phyloP scores from a whole-genome alignment of 371 early-diverging fungal genomes.

The Saksenaea vasiformis region DNA sequence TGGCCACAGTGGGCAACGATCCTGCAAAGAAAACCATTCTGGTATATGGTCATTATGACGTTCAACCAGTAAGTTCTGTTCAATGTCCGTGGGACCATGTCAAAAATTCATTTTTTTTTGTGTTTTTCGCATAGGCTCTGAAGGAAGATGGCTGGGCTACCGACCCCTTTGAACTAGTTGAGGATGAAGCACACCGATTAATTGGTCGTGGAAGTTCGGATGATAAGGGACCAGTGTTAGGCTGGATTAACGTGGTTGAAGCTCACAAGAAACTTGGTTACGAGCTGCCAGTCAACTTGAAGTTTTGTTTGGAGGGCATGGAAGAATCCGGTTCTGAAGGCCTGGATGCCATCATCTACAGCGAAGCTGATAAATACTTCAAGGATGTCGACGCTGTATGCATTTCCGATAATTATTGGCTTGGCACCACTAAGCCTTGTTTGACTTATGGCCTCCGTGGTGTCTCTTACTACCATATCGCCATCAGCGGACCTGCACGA shows the following conservation, averaged over 20 bases:
- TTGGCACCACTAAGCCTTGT: slow-evolving; percentile 94
- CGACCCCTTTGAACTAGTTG: slow-evolving; percentile 88
- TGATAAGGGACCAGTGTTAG: slow-evolving; percentile 95
- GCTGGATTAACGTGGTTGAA: slow-evolving; percentile 94
- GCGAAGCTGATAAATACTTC: slow-evolving; percentile 87
- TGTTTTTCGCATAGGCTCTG: slow-evolving; percentile 65
- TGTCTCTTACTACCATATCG: slow-evolving; percentile 85
- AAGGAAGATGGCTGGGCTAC: slow-evolving; percentile 95
- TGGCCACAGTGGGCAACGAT: slow-evolving; percentile 89
- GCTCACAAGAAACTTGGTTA: slow-evolving; percentile 88
- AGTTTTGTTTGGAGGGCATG: slow-evolving; percentile 97
- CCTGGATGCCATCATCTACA: slow-evolving; percentile 84
- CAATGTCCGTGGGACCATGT: neutral
- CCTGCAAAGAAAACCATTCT: slow-evolving; percentile 92
- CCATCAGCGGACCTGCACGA: slow-evolving; percentile 78
- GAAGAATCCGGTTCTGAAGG: slow-evolving; percentile 90
- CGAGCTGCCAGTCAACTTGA: slow-evolving; percentile 92
- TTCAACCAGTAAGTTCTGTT: slow-evolving; percentile 78
- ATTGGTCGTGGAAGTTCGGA: slow-evolving; percentile 93
- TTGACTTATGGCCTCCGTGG: slow-evolving; percentile 97
- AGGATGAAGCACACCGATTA: slow-evolving; percentile 81
- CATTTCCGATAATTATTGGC: slow-evolving; percentile 97
- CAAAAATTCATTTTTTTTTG: neutral
- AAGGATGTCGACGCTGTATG: slow-evolving; percentile 90
- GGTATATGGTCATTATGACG: slow-evolving; percentile 96